Percentiles rank a stretch among this genome's conserved stretches.
These are phyloP conservation scores for Tulasnella sp. DNA, from an alignment of 768 basidiomycete genomes.

Conservation along the genomic window DNA sequence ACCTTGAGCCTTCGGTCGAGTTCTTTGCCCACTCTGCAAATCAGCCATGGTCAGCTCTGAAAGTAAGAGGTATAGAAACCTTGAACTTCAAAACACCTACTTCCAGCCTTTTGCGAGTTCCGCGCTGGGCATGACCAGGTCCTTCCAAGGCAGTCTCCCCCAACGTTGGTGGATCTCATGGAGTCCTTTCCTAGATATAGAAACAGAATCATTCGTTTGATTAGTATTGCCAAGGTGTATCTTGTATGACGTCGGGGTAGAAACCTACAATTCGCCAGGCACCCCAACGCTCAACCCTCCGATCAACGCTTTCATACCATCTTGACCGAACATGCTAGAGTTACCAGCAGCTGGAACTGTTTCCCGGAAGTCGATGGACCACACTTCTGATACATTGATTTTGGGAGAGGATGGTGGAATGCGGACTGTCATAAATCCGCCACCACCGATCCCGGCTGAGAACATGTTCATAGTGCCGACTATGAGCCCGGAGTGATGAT, in stretches of 20 bases:
- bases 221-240: background rate
- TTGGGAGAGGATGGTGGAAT: slow-evolving; percentile 48
- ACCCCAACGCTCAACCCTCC: slow-evolving; percentile 88
- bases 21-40: slow-evolving; percentile 58
- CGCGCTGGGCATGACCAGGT: slow-evolving; percentile 69
- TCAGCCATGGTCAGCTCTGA: background rate
- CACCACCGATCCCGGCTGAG: slow-evolving; percentile 76
- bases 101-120: slow-evolving; percentile 74
- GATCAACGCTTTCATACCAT: slow-evolving; percentile 51
- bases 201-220: background rate
- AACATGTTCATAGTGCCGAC: slow-evolving; percentile 71
- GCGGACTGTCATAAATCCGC: slow-evolving; percentile 81
- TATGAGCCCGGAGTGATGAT: slow-evolving; percentile 36
- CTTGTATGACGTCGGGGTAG: background rate
- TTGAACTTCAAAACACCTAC: background rate
- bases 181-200: slow-evolving; percentile 52
- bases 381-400: slow-evolving; percentile 53
- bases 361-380: slow-evolving; percentile 83
- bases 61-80: background rate
- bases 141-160: slow-evolving; percentile 75
- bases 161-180: slow-evolving; percentile 78
- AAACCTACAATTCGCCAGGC: slow-evolving; percentile 67
- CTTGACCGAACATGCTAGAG: slow-evolving; percentile 65
- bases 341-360: slow-evolving; percentile 71
- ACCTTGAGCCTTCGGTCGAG: slow-evolving; percentile 69